These are phyloP conservation scores for Globisporangium splendens DNA, from an alignment of 352 stramenopile species.

Conservation along the genomic window DNA sequence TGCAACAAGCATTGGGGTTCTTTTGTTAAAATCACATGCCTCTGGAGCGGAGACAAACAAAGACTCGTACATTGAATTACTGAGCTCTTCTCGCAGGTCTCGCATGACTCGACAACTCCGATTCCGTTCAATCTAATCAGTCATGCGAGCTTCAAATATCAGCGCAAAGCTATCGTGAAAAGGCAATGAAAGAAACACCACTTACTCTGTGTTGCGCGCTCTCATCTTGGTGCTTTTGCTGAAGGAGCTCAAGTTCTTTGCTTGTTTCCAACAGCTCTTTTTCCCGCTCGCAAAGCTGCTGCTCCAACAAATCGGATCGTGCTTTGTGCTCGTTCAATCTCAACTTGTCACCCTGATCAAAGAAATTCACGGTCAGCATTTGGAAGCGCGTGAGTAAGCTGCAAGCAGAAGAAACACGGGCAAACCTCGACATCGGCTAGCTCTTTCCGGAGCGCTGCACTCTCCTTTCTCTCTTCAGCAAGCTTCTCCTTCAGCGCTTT, in stretches of 20 bases:
- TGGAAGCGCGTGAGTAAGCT: background rate
- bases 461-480: background rate
- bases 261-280: constrained; percentile 7
- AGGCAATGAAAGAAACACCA: background rate
- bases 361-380: background rate
- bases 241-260: constrained; percentile 12
- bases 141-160: background rate
- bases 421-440: constrained; percentile 1
- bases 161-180: background rate
- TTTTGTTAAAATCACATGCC: background rate
- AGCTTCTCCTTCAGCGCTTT: constrained; percentile 9
- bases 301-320: background rate
- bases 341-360: constrained; percentile 1
- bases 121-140: constrained; percentile 17
- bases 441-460: constrained; percentile 1
- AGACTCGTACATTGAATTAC: constrained; percentile 14
- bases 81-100: constrained; percentile 22
- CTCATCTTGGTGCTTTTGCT: constrained; percentile 14
- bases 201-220: constrained; percentile 16
- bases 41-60: background rate
- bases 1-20: background rate
- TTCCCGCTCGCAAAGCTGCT: constrained; percentile 9
- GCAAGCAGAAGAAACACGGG: too few species aligned
- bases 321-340: background rate
- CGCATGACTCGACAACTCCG: constrained; percentile 20